Evolutionary conservation across 441 rosid species (phyloP), one percentile per base, ranked within the genome.

Genomic region (Arabidopsis lyrata): DNA sequence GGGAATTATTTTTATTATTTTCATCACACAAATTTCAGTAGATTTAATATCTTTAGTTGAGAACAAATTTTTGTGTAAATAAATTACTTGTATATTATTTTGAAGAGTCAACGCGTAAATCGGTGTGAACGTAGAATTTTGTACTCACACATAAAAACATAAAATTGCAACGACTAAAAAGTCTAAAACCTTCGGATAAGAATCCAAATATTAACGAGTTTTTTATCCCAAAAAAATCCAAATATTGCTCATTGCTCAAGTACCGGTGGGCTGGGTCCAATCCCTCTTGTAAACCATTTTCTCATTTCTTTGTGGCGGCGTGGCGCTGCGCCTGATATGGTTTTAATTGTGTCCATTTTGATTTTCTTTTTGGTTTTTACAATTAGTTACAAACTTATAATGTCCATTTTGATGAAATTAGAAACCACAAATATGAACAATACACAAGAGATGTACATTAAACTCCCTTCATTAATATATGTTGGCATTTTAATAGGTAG

Each of bases 201-300:
- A 29, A 5, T 29, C 1, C 31, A 29, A 29, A 29, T 29, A 29
- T 24, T 24, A n/a, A n/a, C n/a, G n/a, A n/a, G n/a, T n/a, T n/a
- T 24, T 24, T 24, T 24, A 24, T 24, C 27, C 27, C 4, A 20
- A 16, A 16, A 47, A 5, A 16, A 18, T 24, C 41, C 77, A 45
- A 35, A 36, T 10, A n/a, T n/a, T n/a, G n/a, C n/a, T n/a, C n/a
- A 16, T 15, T 34, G 41, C 59, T 64, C 22, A 15, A 65, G 22
- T 56, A 55, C 27, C 52, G 34, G 59, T 56, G n/a, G n/a, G 14
- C 16, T 47, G 72, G 67, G 78, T 59, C 73, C 77, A 39, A 58
- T 27, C 15, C 11, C 3, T 54, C 64, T 14, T 65, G 3, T 8
- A 56, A 57, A 35, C 45, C 27, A 15, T 27, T 24, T 15, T 13